These are phyloP conservation scores for Malus orientalis DNA, from an alignment of 306 rosid species.

Conservation along the genomic window DNA sequence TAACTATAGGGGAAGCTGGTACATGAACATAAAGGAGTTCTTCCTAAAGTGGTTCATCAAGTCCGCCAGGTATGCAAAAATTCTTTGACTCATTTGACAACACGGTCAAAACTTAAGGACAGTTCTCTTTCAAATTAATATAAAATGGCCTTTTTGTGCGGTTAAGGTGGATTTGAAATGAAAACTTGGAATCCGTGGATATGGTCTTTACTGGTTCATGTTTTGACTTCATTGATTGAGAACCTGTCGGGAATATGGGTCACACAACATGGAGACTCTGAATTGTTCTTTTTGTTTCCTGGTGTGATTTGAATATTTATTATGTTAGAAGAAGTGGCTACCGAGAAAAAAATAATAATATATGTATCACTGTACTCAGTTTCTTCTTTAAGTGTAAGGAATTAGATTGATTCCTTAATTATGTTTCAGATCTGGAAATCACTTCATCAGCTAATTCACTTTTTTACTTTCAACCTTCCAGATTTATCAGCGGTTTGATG, in stretches of 20 bases:
- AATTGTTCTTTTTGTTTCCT: neutral
- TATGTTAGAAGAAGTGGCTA: neutral
- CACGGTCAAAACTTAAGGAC: neutral
- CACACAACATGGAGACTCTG: neutral
- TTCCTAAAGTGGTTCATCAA: conserved; percentile 67
- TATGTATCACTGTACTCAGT: neutral
- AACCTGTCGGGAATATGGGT: neutral
- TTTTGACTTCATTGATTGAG: neutral
- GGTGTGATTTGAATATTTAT: neutral
- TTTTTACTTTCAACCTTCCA: conserved; percentile 28
- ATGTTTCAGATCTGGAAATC: conserved; percentile 3
- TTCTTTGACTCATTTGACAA: neutral
- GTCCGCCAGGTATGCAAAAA: conserved; percentile 54
- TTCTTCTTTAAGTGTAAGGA: neutral
- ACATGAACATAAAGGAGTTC: conserved; percentile 67
- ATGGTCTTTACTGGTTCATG: neutral
- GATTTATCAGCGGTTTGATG: conserved; percentile 64
- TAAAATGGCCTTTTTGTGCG: neutral
- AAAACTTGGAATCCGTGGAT: neutral
- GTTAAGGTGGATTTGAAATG: neutral
- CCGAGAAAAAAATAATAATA: neutral
- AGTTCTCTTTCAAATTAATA: neutral
- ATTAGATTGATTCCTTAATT: neutral
- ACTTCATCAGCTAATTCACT: conserved; percentile 5
- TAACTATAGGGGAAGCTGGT: conserved; percentile 58